These are phyloP conservation scores for Morella rubra DNA, from an alignment of 306 rosid species.

Conservation along the genomic window DNA sequence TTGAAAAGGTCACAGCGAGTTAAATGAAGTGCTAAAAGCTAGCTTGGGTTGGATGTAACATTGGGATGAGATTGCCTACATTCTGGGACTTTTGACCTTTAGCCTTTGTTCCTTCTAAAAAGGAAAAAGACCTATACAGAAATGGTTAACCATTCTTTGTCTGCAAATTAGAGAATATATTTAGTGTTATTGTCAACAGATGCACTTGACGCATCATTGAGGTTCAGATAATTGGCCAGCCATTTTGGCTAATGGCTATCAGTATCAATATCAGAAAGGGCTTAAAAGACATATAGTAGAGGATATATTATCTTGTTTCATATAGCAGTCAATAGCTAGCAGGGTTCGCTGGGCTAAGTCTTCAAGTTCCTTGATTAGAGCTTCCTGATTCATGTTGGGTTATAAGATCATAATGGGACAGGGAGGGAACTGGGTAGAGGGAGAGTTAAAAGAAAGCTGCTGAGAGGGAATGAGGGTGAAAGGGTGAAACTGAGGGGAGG, in stretches of 20 bases:
- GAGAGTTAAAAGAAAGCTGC: too few relatives aligned
- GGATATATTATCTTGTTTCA: too few relatives aligned
- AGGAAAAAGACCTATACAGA: not conserved
- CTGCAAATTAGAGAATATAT: not conserved
- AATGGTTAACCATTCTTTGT: not conserved
- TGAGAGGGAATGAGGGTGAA: too few relatives aligned
- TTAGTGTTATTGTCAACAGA: not conserved
- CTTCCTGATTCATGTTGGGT: too few relatives aligned
- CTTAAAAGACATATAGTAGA: not conserved
- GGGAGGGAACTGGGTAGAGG: too few relatives aligned
- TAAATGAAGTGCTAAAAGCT: not conserved
- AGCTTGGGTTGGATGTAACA: not conserved
- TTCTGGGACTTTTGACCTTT: not conserved
- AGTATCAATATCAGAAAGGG: not conserved
- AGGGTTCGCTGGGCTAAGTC: too few relatives aligned
- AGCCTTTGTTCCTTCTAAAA: not conserved
- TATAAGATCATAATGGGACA: too few relatives aligned
- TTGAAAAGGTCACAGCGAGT: conserved; percentile 10
- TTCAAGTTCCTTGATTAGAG: too few relatives aligned
- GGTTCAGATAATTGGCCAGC: not conserved
- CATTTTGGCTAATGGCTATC: not conserved
- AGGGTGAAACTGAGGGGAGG: too few relatives aligned
- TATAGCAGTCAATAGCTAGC: too few relatives aligned
- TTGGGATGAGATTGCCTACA: conserved; percentile 4
- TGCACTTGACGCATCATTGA: conserved; percentile 16